A percentile compares a stretch with the other conserved stretches of the same genome.
These are phyloP conservation scores for Amanita subjunquillea DNA, from an alignment of 768 basidiomycete species.

Conservation along the genomic window DNA sequence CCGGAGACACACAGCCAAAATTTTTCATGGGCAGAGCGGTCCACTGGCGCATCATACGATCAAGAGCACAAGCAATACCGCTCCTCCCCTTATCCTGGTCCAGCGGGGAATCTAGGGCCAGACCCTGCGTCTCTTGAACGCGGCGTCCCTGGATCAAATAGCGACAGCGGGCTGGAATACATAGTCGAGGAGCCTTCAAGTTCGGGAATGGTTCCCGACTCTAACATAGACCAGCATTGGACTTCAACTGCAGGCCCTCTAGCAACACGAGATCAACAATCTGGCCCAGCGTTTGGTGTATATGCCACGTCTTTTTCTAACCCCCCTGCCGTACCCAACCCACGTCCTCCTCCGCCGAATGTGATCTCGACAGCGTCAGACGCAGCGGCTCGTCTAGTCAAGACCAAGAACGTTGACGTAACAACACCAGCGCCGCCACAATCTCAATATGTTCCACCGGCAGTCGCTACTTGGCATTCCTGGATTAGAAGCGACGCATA, in stretches of 20 bases:
- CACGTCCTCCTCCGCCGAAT: not conserved
- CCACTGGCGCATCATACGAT: not conserved
- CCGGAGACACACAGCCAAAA: not conserved
- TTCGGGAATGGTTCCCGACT: not conserved
- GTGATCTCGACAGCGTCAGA: conserved; percentile 4
- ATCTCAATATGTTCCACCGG: not conserved
- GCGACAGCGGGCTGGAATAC: conserved; percentile 2
- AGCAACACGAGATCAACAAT: not conserved
- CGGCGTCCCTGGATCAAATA: not conserved
- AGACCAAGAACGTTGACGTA: not conserved
- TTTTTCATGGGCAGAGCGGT: not conserved
- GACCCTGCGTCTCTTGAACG: not conserved
- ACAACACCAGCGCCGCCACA: not conserved
- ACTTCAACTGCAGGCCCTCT: not conserved
- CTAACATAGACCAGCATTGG: not conserved
- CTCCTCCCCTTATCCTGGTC: conserved; percentile 4
- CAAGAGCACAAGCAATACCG: not conserved
- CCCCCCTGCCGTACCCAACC: not conserved
- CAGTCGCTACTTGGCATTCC: conserved; percentile 1
- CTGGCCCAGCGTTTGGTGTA: conserved; percentile 1
- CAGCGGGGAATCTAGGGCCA: not conserved
- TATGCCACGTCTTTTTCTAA: conserved; percentile 2
- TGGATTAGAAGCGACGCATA: conserved; percentile 1
- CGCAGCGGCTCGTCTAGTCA: conserved; percentile 2
- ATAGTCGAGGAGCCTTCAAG: not conserved